phyloP scores from a whole-genome alignment of 2,329 filamentous ascomycete species.

The Talaromyces funiculosus region DNA sequence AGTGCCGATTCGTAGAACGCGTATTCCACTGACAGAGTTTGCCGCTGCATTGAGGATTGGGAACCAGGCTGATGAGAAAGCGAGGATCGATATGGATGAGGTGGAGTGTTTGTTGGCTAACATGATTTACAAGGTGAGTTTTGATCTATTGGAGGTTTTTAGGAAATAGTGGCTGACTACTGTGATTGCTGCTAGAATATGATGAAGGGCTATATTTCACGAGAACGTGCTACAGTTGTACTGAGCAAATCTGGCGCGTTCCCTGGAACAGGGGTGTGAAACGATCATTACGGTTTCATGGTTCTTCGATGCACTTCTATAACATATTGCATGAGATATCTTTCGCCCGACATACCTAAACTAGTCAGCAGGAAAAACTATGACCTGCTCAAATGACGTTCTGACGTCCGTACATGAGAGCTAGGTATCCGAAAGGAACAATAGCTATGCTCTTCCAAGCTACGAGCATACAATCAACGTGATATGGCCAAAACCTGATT shows the following conservation, averaged over 20 bases:
- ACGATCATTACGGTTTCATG: neutral
- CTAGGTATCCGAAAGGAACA: neutral
- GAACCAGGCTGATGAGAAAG: slow-evolving; percentile 44
- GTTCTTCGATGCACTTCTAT: neutral
- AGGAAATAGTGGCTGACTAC: slow-evolving; percentile 9
- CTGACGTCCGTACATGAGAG: neutral
- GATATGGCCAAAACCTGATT: neutral
- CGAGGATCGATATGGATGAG: slow-evolving; percentile 76
- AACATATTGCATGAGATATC: neutral
- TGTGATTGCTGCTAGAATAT: slow-evolving; percentile 56
- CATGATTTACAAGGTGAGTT: slow-evolving; percentile 90
- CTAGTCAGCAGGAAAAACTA: neutral
- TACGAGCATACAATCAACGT: neutral
- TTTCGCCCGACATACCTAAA: no score
- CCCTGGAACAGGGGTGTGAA: slow-evolving; percentile 70
- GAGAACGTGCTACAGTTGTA: slow-evolving; percentile 83
- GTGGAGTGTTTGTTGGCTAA: slow-evolving; percentile 93
- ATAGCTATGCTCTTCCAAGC: neutral
- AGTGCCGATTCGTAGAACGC: slow-evolving; percentile 58
- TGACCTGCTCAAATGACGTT: neutral
- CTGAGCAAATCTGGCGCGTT: slow-evolving; percentile 88
- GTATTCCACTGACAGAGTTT: slow-evolving; percentile 79
- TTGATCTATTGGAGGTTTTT: neutral
- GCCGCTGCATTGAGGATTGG: slow-evolving; percentile 74
- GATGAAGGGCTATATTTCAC: slow-evolving; percentile 97